phyloP scores from a whole-genome alignment of 78 protist genomes.

The Monosiga brevicollis region DNA sequence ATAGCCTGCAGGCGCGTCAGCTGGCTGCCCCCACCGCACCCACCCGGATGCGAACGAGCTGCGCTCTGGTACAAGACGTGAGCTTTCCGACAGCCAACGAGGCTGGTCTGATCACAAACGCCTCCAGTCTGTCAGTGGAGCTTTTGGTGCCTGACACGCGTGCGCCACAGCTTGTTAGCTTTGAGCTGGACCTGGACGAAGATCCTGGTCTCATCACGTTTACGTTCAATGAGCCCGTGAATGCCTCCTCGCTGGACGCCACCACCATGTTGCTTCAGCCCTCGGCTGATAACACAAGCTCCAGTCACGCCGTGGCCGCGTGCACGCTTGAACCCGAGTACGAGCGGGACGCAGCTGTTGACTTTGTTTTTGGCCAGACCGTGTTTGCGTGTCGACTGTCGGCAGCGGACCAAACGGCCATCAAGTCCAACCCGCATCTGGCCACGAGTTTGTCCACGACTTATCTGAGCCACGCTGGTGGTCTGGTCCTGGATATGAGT shows the following conservation, averaged over 20 bases:
- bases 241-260: background rate
- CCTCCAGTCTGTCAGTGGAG: background rate
- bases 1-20: too few relatives aligned
- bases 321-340: background rate
- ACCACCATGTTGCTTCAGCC: background rate
- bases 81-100: too few relatives aligned
- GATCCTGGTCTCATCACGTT: background rate
- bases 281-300: background rate
- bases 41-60: too few relatives aligned
- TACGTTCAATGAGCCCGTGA: background rate
- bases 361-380: too few relatives aligned
- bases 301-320: background rate
- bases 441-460: background rate
- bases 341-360: background rate
- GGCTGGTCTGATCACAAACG: too few relatives aligned
- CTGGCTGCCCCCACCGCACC: too few relatives aligned
- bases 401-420: background rate
- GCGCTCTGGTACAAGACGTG: too few relatives aligned
- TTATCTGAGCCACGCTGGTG: background rate
- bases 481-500: background rate
- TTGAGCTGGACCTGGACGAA: background rate
- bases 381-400: too few relatives aligned
- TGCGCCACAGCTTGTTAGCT: background rate
- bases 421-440: background rate
- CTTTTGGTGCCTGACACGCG: background rate